Evolutionary conservation across 139 green algal genomes (phyloP).

Genomic region (Chlamydomonas incerta): DNA sequence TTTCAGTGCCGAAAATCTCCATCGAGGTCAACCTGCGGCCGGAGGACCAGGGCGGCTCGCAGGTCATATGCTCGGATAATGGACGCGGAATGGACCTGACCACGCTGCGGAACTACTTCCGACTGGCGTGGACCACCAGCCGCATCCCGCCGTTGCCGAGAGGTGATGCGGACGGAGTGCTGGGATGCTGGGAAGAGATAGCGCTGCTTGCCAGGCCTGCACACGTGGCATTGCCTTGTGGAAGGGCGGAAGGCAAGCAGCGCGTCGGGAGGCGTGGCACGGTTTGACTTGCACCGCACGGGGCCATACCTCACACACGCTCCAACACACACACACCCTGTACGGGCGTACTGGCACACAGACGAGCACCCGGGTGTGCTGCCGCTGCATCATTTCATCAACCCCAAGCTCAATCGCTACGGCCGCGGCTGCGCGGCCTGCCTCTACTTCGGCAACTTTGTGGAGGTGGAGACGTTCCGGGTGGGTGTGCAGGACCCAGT

Average conservation of each 20-base stretch:
- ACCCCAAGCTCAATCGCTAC: conserved; percentile 35
- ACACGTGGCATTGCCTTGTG: too few species aligned
- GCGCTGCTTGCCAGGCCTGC: too few species aligned
- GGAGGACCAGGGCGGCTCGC: too few species aligned
- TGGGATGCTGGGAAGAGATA: fast-evolving
- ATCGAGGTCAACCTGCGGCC: neutral
- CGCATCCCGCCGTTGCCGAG: neutral
- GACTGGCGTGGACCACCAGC: neutral
- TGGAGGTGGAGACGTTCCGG: conserved; percentile 4
- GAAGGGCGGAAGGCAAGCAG: too few species aligned
- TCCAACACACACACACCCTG: neutral
- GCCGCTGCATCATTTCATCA: conserved; percentile 19
- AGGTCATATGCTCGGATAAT: conserved; percentile 11
- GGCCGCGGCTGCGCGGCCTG: conserved; percentile 7
- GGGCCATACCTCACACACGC: too few species aligned
- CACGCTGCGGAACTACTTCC: neutral
- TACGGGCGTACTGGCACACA: neutral
- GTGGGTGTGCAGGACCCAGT: neutral
- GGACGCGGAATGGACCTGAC: neutral
- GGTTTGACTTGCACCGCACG: too few species aligned
- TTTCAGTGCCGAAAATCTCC: neutral
- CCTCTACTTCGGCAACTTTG: neutral
- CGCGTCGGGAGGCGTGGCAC: too few species aligned
- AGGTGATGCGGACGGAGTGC: neutral
- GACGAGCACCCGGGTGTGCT: conserved; percentile 1